Percentiles rank a stretch among this genome's conserved stretches.
Conservation (phyloP, 2,329 filamentous ascomycete species). For the Lomentospora prolificans region DNA sequence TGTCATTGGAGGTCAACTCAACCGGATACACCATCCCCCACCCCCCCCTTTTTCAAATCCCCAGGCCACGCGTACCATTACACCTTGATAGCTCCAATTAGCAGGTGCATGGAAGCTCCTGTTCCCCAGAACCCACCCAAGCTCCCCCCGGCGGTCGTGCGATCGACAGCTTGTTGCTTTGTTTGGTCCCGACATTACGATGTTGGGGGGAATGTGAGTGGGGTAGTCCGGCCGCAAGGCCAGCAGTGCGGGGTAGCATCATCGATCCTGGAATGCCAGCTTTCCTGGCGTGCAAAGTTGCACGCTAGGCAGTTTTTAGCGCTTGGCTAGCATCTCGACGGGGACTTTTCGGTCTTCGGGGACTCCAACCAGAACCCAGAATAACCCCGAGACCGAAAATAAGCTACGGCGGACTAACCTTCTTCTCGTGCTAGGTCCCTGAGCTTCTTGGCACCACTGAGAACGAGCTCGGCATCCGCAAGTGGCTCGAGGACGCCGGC, state of each 20-base stretch:
- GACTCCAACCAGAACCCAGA: background rate
- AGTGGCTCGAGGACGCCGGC: slow-evolving; percentile 95
- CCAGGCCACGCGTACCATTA: background rate
- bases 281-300: background rate
- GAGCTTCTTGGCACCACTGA: slow-evolving; percentile 88
- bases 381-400: background rate
- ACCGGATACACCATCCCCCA: background rate
- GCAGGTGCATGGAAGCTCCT: too few relatives aligned
- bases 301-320: slow-evolving; percentile 1
- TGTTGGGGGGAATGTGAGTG: background rate
- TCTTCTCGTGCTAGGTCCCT: slow-evolving; percentile 44
- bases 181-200: too few relatives aligned
- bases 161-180: background rate
- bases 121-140: too few relatives aligned
- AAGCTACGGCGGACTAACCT: slow-evolving; percentile 2
- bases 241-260: background rate
- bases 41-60: background rate
- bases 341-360: background rate
- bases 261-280: background rate
- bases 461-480: slow-evolving; percentile 94
- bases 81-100: background rate
- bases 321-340: background rate
- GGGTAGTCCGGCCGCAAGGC: background rate
- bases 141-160: background rate
- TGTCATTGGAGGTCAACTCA: too few relatives aligned